phyloP scores from a whole-genome alignment of 140 eudicot species.

The Bidens hawaiensis region DNA sequence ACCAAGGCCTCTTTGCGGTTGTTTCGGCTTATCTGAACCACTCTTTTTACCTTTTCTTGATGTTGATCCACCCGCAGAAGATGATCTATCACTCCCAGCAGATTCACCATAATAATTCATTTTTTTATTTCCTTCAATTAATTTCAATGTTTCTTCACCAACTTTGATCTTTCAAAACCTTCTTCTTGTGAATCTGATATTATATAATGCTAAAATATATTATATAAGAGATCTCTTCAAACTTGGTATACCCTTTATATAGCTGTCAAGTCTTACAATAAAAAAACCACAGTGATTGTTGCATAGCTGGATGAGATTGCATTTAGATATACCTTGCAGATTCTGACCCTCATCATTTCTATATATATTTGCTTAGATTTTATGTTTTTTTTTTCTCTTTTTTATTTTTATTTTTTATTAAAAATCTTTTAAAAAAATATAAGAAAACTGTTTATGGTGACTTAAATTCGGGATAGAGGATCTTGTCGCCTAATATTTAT shows the following conservation, averaged over 20 bases:
- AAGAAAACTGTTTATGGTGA: conserved; percentile 14
- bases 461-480: conserved; percentile 24
- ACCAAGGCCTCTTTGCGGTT: conserved; percentile 95
- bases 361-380: conserved; percentile 41
- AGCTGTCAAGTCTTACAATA: conserved; percentile 55
- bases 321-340: conserved; percentile 43
- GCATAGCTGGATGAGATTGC: conserved; percentile 85
- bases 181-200: conserved; percentile 12
- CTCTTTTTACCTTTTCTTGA: conserved; percentile 53
- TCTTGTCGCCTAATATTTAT: conserved; percentile 39
- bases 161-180: conserved; percentile 13
- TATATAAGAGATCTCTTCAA: conserved; percentile 44
- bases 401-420: background rate
- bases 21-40: conserved; percentile 74
- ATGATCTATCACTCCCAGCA: conserved; percentile 39
- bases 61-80: conserved; percentile 37
- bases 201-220: conserved; percentile 7
- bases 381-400: conserved; percentile 11
- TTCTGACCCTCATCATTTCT: conserved; percentile 37
- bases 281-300: conserved; percentile 28
- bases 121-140: background rate
- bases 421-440: background rate
- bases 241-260: conserved; percentile 35
- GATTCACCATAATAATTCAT: conserved; percentile 63
- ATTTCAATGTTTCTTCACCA: background rate